Base-by-base conservation (phyloP, 2,329 filamentous ascomycete species). In the Exophiala spinifera region DNA sequence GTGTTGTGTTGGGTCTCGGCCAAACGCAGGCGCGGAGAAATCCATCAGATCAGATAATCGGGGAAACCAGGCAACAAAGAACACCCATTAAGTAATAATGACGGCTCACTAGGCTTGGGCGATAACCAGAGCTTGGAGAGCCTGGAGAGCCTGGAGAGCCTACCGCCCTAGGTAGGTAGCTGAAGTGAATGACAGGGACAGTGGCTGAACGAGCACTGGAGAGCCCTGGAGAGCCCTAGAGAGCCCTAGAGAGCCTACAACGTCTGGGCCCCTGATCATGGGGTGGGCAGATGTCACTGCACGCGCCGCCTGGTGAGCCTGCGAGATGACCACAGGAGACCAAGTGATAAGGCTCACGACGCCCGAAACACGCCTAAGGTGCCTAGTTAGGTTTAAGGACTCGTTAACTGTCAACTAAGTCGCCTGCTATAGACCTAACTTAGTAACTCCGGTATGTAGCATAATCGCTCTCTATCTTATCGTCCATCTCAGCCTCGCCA, bases 31-130 rank as follows among this genome's bases (percentile, higher is more conserved):
- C 46, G 49, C 49, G 28, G 28, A 31, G 28, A 31, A 31, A 10
- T 3, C 7, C 28, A 39, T 39, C 4, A 37, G n/a, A 39, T 39
- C 4, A 39, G 33, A 31, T 13, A 54, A 47, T 57, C 55, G 55
- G 55, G 43, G 55, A 48, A 57, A 57, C 45, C 55, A 57, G 55
- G 55, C 55, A 57, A 51, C 36, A 39, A 39, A 39, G n/a, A 15
- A 31, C 28, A 25, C 5, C 23, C 23, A 25, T 8, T 17, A 25
- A 25, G 23, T 25, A n/a, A n/a, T 5, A 15, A 39, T 39, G 36
- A 39, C 36, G 36, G 23, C n/a, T n/a, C n/a, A n/a, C n/a, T n/a
- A n/a, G n/a, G n/a, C n/a, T 39, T 39, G 36, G 36, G 36, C 36
- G 10, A n/a, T n/a, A 39, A 31, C 10, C 28, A 31, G 10, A 10